Evolutionary conservation across 805 yeast genomes (phyloP).

Genomic region (Candida boleticola): DNA sequence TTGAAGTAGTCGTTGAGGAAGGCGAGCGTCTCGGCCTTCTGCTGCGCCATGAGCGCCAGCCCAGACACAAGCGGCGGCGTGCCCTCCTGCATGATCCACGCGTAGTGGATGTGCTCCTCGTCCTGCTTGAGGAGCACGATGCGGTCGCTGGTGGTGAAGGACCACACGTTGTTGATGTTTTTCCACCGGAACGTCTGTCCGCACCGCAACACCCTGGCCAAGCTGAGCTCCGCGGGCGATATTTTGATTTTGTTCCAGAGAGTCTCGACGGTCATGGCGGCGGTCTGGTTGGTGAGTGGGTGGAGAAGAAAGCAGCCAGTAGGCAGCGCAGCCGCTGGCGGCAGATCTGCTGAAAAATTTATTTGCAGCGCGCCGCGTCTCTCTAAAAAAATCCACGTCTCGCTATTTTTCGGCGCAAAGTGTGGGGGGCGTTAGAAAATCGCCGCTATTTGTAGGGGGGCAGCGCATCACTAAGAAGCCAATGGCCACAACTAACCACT

Average conservation of each 20-base stretch:
- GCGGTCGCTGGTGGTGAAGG: conserved; percentile 57
- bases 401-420: too few species aligned
- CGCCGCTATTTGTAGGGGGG: too few species aligned
- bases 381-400: too few species aligned
- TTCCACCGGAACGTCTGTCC: conserved; percentile 89
- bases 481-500: too few species aligned
- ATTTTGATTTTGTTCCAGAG: conserved; percentile 23
- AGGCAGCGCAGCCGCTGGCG: too few species aligned
- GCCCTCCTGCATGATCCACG: conserved; percentile 31
- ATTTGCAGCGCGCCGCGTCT: too few species aligned
- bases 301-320: too few species aligned
- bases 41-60: conserved; percentile 6
- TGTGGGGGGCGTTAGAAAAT: too few species aligned
- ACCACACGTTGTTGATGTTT: conserved; percentile 59
- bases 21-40: conserved; percentile 30
- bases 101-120: conserved; percentile 47
- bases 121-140: conserved; percentile 68
- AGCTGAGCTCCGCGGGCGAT: conserved; percentile 45
- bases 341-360: too few species aligned
- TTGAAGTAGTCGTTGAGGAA: conserved; percentile 70
- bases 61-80: background rate
- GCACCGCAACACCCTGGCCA: conserved; percentile 68
- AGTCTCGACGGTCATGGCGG: conserved; percentile 21
- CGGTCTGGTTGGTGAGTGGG: too few species aligned
- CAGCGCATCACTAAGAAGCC: too few species aligned